Evolutionary conservation across 148 eudicot genomes (phyloP), one percentile per base, ranked within the genome.

Genomic region (Spergularia bocconei): DNA sequence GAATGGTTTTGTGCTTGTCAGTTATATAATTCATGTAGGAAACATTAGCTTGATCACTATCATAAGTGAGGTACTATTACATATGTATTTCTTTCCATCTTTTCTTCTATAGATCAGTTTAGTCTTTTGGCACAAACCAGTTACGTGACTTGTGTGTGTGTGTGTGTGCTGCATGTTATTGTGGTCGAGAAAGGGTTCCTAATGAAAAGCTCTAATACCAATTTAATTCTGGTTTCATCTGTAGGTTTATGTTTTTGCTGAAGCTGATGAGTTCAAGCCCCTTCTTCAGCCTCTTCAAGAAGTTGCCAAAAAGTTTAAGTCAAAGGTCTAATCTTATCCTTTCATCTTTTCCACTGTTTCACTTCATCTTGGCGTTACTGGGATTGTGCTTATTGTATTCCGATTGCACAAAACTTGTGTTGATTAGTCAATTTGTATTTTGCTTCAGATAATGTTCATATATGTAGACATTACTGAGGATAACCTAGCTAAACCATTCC

Each of bases 401-500:
- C 41, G 17, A 11, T 11, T 36, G 10, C 13, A n/a, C 44, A 62
- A 55, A 29, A 56, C 10, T 1, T 8, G 12, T 21, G 44, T 62
- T 77, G 15, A 60, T 20, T 19, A 11, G 44, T 13, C 11, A 29
- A 29, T 23, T 15, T 71, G 48, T 61, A n/a, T 80, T 33, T 80
- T 57, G 71, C 69, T 76, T 80, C 89, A 94, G 98, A 83, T 94
- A 78, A 78, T 92, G 92, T 77, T 94, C 79, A 69, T 90, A 62
- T 81, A 82, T 70, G 87, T 85, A 41, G 88, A 94, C 83, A 89
- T 92, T 50, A 71, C 53, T 36, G 96, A 90, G 44, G 96, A 92
- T 13, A 92, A 94, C 81, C 91, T 94, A 60, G 98, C 97, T 72
- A 94, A 94, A 72, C 98, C 98, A 64, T 88, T 94, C 83, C 78